These are phyloP conservation scores for Cymodocea nodosa DNA, from an alignment of 116 monocot genomes.

Conservation along the genomic window DNA sequence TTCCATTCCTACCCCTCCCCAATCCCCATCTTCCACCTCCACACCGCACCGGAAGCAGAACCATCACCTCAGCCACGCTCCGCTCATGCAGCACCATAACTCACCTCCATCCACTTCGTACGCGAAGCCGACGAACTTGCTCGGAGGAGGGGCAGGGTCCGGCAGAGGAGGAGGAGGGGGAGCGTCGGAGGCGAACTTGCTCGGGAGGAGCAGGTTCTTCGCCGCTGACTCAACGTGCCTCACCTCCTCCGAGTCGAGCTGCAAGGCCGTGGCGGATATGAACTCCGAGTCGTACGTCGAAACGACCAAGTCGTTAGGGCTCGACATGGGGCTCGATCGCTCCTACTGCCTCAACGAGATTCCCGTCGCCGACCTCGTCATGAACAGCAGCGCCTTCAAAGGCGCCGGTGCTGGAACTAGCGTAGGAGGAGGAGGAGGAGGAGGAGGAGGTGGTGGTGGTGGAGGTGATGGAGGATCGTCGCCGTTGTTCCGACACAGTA, in stretches of 20 bases:
- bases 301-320: conserved; percentile 1
- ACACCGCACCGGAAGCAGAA: too few species aligned
- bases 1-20: too few species aligned
- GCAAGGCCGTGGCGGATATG: background rate
- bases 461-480: background rate
- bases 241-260: conserved; percentile 25
- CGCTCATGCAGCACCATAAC: too few species aligned
- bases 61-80: too few species aligned
- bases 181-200: background rate
- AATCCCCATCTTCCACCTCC: too few species aligned
- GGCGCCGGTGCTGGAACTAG: too few species aligned
- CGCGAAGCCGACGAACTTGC: too few species aligned
- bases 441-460: background rate
- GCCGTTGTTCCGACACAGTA: conserved; percentile 34
- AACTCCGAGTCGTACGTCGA: background rate
- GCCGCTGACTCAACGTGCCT: conserved; percentile 9
- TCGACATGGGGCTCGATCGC: conserved; percentile 9
- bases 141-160: background rate
- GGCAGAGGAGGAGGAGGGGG: background rate
- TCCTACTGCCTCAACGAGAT: conserved; percentile 15
- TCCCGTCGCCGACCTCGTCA: conserved; percentile 1
- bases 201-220: conserved; percentile 22
- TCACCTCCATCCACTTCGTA: too few species aligned
- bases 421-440: background rate
- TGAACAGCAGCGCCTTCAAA: background rate